Evolutionary conservation across 352 stramenopile genomes (phyloP).

Genomic region (Phytophthora lateralis): DNA sequence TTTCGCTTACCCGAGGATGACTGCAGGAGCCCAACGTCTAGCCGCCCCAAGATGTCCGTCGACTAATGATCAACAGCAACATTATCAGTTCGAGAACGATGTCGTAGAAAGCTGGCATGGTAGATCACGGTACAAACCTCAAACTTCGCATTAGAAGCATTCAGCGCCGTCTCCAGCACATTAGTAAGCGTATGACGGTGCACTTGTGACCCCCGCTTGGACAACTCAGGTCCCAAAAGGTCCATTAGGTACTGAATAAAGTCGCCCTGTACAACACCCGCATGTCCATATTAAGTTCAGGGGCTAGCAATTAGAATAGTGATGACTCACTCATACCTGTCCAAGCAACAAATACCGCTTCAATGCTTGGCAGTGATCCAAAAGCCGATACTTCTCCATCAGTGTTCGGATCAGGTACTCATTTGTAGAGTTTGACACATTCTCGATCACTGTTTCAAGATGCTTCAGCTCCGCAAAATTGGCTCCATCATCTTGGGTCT

Average conservation of each 20-base stretch:
- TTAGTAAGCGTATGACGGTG: constrained; percentile 96
- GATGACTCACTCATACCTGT: constrained; percentile 60
- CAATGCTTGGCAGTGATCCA: constrained; percentile 95
- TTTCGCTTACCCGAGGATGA: constrained; percentile 55
- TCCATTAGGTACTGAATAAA: constrained; percentile 98
- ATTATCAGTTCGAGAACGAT: neutral
- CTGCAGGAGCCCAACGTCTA: constrained; percentile 93
- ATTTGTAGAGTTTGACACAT: constrained; percentile 85
- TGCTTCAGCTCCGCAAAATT: constrained; percentile 76
- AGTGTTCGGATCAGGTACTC: constrained; percentile 92
- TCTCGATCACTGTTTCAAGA: constrained; percentile 79
- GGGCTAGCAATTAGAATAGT: constrained; percentile 4
- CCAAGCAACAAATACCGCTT: constrained; percentile 98
- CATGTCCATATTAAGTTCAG: neutral
- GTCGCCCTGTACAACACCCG: constrained; percentile 76
- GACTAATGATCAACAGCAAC: constrained; percentile 42
- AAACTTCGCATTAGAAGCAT: constrained; percentile 95
- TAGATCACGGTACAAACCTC: constrained; percentile 57
- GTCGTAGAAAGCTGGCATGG: neutral
- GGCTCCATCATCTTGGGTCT: constrained; percentile 59
- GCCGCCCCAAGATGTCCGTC: constrained; percentile 90
- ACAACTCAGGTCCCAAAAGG: constrained; percentile 89
- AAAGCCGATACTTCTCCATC: constrained; percentile 93
- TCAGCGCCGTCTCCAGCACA: constrained; percentile 94
- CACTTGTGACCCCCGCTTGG: constrained; percentile 89